Percentiles rank a stretch among this genome's conserved stretches.
Conservation (phyloP, 441 rosid species). For the Populus trichocarpa region DNA sequence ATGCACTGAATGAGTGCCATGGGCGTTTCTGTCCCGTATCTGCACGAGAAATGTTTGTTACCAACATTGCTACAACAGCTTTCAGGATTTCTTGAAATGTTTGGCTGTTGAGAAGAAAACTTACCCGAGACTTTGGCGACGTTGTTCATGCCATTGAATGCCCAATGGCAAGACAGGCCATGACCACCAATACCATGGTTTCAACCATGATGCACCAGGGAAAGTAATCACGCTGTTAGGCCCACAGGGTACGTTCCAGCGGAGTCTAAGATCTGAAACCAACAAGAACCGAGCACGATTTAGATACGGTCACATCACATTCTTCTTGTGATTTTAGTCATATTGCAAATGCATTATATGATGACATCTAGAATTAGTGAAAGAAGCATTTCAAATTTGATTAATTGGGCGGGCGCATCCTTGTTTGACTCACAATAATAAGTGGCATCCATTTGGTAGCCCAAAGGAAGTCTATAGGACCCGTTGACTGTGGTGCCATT, state of each 20-base stretch:
- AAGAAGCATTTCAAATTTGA: not conserved
- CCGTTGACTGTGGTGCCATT: slow-evolving; percentile 61
- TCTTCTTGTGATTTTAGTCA: not conserved
- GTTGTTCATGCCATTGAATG: slow-evolving; percentile 71
- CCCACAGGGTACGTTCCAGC: slow-evolving; percentile 93
- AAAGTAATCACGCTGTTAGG: slow-evolving; percentile 89
- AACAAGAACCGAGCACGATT: not conserved
- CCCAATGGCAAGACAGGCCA: slow-evolving; percentile 96
- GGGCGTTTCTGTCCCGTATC: slow-evolving; percentile 73
- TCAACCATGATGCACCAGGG: slow-evolving; percentile 92
- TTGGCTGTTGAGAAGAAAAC: not conserved
- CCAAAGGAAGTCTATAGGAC: slow-evolving; percentile 78
- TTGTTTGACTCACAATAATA: slow-evolving; percentile 66
- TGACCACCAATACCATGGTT: slow-evolving; percentile 99
- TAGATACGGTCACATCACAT: not conserved
- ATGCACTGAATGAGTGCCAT: slow-evolving; percentile 54
- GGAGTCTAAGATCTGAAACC: slow-evolving; percentile 64
- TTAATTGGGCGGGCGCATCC: not conserved
- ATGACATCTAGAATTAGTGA: not conserved
- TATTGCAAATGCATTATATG: not conserved
- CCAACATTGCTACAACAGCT: not conserved
- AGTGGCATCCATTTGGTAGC: slow-evolving; percentile 97
- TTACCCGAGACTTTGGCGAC: slow-evolving; percentile 72
- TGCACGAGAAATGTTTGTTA: slow-evolving; percentile 23
- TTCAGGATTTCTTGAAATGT: not conserved